A percentile compares a stretch with the other conserved stretches of the same genome.
Evolutionary conservation across 306 rosid species (phyloP).

Genomic region (Betula pendula): DNA sequence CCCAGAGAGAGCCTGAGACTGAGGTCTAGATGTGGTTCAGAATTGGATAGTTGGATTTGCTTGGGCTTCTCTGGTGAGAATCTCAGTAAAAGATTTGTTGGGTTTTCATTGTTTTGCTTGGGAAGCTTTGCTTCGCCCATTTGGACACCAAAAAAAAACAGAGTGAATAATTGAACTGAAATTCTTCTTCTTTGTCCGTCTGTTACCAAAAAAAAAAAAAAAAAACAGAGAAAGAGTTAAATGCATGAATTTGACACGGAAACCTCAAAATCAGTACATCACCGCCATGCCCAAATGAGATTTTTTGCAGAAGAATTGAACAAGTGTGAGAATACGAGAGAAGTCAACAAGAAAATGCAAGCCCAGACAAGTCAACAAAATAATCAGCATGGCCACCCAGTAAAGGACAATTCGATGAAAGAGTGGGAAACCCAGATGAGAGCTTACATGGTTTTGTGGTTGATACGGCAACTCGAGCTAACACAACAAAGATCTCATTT

Average conservation of each 20-base stretch:
- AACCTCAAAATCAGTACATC: not conserved
- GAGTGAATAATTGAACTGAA: not conserved
- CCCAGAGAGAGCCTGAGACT: slow-evolving; percentile 48
- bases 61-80: slow-evolving; percentile 3
- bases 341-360: not conserved
- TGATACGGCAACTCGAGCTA: not conserved
- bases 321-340: not conserved
- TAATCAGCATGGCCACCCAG: not conserved
- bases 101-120: slow-evolving; percentile 16
- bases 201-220: not conserved
- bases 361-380: slow-evolving; percentile 1
- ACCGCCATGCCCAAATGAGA: not conserved
- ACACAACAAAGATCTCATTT: not conserved
- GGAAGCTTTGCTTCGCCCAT: slow-evolving; percentile 18
- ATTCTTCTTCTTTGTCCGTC: not conserved
- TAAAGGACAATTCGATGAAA: not conserved
- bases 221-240: not conserved
- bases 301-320: not conserved
- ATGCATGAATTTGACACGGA: slow-evolving; percentile 2
- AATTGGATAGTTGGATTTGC: slow-evolving; percentile 1
- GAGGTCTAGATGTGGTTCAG: slow-evolving; percentile 29
- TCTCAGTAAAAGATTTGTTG: slow-evolving; percentile 10
- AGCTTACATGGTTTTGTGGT: slow-evolving; percentile 10
- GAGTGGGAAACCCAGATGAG: slow-evolving; percentile 17
- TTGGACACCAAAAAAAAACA: not conserved